Base-by-base conservation (phyloP, 495 filamentous ascomycete species). In the Durotheca rogersii region DNA sequence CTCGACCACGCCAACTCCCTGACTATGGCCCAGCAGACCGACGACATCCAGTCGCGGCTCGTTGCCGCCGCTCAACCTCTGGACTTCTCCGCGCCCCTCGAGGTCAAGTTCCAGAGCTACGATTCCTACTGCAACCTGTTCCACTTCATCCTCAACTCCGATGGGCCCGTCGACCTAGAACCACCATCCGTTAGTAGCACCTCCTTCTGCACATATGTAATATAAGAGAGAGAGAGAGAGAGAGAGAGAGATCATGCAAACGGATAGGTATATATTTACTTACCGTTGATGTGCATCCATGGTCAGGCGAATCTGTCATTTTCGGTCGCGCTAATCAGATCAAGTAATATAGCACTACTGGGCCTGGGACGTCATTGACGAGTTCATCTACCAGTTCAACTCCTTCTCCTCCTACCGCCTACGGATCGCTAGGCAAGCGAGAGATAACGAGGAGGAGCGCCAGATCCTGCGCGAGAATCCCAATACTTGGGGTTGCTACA, bases 331-430 rank as follows among this genome's bases (percentile, higher is more conserved):
- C n/a, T n/a, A n/a, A n/a, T n/a, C n/a, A n/a, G n/a, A n/a, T n/a
- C n/a, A n/a, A n/a, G n/a, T n/a, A n/a, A n/a, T n/a, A n/a, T n/a
- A 98, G 93, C 91, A 95, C 73, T 95, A 90, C 76, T 98, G 93
- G 93, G 94, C 93, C 12, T 98, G 94, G 93, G 93, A 98, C 73
- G 94, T 96, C 51, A 97, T 98, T 71, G 93, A 98, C 65, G 93
- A 98, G 67, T 98, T 98, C 75, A 97, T 98, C 73, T 98, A 98
- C 79, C 93, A 98, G 71, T 98, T 98, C 79, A 96, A 98, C 77
- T 94, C 89, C 29, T 98, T 97, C 78, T 97, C 90, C 70, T 86
- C 88, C 42, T 95, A 96, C 80, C 86, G 93, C 59, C 88, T 93
- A 58, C 84, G 89, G 27, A 81, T 96, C 51, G 93, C 93, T 48